Evolutionary conservation across 768 basidiomycete species (phyloP).

Genomic region (Boletus fagicola): DNA sequence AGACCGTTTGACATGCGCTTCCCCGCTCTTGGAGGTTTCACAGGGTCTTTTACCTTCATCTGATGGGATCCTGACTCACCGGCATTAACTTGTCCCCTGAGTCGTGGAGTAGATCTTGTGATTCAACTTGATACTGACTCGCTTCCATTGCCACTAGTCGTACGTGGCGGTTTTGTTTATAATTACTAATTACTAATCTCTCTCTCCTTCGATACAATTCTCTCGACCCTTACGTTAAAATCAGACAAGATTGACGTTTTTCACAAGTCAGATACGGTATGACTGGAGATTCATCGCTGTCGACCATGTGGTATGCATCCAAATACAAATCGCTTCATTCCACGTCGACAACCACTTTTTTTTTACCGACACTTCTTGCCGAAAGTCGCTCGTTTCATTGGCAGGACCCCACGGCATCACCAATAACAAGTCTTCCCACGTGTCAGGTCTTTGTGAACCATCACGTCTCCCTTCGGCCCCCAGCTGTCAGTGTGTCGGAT

Average conservation of each 20-base stretch:
- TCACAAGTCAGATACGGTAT: neutral
- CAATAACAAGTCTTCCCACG: neutral
- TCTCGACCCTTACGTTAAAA: neutral
- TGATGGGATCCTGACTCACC: constrained; percentile 9
- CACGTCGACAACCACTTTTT: neutral
- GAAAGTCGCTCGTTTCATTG: neutral
- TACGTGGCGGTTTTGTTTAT: neutral
- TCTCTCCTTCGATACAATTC: neutral
- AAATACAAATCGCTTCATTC: neutral
- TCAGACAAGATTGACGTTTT: neutral
- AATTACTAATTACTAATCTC: neutral
- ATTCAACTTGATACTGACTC: neutral
- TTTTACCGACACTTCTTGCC: neutral
- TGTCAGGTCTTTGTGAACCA: neutral
- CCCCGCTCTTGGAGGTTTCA: constrained; percentile 2
- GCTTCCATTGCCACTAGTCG: neutral
- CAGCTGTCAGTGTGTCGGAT: neutral
- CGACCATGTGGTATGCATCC: neutral
- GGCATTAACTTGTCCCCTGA: neutral
- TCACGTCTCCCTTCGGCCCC: neutral
- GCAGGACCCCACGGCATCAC: neutral
- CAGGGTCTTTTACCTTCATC: constrained; percentile 3
- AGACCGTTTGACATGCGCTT: neutral
- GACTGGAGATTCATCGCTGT: neutral
- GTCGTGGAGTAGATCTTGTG: neutral